Evolutionary conservation across 2,329 filamentous ascomycete genomes (phyloP).

Genomic region (Aspergillus piperis): DNA sequence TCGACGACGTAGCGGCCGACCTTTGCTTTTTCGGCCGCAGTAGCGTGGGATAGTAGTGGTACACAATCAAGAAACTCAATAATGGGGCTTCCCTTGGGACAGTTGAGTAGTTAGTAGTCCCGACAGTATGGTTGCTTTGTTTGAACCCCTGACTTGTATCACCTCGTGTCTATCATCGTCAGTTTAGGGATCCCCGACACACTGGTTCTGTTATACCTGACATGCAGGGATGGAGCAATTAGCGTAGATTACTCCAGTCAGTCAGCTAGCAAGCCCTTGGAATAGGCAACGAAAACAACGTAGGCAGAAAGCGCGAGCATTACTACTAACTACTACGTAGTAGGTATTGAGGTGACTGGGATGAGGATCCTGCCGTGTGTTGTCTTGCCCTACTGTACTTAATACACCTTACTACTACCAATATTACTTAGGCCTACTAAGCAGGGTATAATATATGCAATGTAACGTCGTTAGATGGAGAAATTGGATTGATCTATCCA

Average conservation of each 20-base stretch:
- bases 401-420: no score
- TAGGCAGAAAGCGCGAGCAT: background rate
- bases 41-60: conserved; percentile 1
- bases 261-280: background rate
- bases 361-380: background rate
- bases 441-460: no score
- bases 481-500: background rate
- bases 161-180: background rate
- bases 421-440: no score
- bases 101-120: background rate
- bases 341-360: background rate
- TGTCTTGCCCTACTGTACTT: no score
- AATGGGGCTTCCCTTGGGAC: background rate
- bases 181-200: background rate
- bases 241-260: no score
- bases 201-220: background rate
- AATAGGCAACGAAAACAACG: background rate
- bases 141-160: background rate
- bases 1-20: background rate
- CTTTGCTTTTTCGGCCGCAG: conserved; percentile 9
- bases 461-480: no score
- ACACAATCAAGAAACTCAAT: background rate
- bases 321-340: background rate
- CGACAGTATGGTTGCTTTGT: background rate
- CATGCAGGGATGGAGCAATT: background rate